Percentiles rank a stretch among this genome's conserved stretches.
phyloP scores from a whole-genome alignment of 2,329 filamentous ascomycete species.

The Aspergillus awamori region DNA sequence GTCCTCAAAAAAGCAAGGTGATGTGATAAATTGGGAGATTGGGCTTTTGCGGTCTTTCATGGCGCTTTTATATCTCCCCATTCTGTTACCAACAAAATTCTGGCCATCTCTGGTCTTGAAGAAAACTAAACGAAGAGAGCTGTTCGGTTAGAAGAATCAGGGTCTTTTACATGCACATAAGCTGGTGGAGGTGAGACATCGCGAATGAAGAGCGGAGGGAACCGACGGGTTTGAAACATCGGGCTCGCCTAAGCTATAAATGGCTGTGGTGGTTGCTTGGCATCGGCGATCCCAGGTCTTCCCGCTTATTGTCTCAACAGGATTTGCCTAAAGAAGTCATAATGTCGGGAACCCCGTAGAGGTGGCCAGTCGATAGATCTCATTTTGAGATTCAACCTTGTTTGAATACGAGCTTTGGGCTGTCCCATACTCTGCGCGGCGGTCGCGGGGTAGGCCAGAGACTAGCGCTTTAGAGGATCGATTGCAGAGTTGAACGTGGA shows the following conservation, averaged over 20 bases:
- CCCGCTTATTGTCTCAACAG: background rate
- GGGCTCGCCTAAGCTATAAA: background rate
- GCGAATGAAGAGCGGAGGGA: background rate
- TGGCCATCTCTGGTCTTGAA: background rate
- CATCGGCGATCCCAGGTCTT: constrained; percentile 1
- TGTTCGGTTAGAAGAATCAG: background rate
- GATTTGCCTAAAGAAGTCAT: background rate
- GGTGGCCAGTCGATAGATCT: background rate
- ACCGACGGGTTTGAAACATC: background rate
- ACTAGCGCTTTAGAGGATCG: no score
- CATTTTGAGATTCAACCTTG: background rate
- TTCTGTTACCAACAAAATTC: background rate
- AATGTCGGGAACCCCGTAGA: background rate
- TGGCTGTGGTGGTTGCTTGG: background rate
- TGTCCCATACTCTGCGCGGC: background rate
- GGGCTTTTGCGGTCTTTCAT: background rate
- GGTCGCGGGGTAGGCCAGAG: background rate
- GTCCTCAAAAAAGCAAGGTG: no score
- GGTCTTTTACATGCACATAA: background rate
- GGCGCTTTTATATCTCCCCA: no score
- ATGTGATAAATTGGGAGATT: background rate
- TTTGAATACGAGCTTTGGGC: background rate
- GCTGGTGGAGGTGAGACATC: background rate
- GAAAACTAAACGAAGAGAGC: background rate
- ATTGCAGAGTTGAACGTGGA: no score